These are phyloP conservation scores for Rhodotorula toruloides DNA, from an alignment of 768 basidiomycete genomes.

Conservation along the genomic window DNA sequence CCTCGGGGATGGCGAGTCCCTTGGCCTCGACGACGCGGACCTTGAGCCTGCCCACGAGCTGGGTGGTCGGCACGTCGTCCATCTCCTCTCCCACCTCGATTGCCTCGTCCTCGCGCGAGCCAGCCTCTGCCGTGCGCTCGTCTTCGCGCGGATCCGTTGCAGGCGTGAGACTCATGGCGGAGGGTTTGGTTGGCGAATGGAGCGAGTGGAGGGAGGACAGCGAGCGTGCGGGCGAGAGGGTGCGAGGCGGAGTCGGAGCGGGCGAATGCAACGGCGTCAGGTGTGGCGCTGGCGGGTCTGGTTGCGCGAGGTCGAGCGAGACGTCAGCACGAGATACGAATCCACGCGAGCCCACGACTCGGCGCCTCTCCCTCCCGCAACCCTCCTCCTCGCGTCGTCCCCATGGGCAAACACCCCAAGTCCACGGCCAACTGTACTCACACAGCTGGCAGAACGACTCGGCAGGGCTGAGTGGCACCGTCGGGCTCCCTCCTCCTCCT, in stretches of 20 bases:
- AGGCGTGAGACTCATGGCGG: neutral
- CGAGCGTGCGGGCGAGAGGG: neutral
- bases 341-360: too few relatives aligned
- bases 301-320: neutral
- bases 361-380: too few relatives aligned
- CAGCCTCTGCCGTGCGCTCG: too few relatives aligned
- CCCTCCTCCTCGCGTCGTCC: too few relatives aligned
- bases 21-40: conserved; percentile 90
- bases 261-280: conserved; percentile 19
- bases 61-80: conserved; percentile 10
- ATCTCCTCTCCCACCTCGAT: too few relatives aligned
- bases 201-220: neutral
- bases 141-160: neutral
- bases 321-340: neutral
- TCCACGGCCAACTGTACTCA: neutral
- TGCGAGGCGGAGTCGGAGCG: neutral
- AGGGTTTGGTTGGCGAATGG: neutral
- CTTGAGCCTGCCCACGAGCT: conserved; percentile 61
- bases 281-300: conserved; percentile 29
- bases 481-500: neutral
- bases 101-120: neutral
- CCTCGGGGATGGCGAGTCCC: conserved; percentile 59
- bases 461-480: conserved; percentile 18
- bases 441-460: conserved; percentile 51
- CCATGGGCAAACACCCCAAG: too few relatives aligned